Percentiles rank a stretch among this genome's conserved stretches.
Conservation (phyloP, 768 basidiomycete genomes). For the Pholiota microspora region DNA sequence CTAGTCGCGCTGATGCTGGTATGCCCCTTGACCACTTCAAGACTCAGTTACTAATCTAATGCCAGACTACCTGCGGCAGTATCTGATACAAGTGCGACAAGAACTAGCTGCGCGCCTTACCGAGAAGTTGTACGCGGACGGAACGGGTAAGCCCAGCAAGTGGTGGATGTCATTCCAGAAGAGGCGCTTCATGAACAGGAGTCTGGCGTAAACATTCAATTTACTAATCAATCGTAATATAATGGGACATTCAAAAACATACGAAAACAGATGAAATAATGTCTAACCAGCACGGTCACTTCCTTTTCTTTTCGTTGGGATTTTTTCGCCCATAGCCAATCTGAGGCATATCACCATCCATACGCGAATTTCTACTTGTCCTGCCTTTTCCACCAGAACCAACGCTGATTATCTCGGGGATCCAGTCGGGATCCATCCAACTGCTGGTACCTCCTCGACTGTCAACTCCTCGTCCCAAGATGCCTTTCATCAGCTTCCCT, state of each 20-base stretch:
- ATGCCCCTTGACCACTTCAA: constrained; percentile 7
- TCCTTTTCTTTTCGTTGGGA: constrained; percentile 75
- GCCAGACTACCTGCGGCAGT: constrained; percentile 84
- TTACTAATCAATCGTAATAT: constrained; percentile 20
- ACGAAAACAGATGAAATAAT: not conserved
- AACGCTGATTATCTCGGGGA: constrained; percentile 73
- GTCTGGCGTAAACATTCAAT: constrained; percentile 58
- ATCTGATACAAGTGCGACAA: constrained; percentile 90
- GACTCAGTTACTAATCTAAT: constrained; percentile 10
- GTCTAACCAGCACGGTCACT: not conserved
- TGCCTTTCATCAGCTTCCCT: constrained; percentile 64
- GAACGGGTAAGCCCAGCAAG: constrained; percentile 93
- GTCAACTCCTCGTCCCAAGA: constrained; percentile 45
- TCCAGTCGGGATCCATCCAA: constrained; percentile 97
- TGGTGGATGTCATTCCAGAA: constrained; percentile 99
- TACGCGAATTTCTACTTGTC: constrained; percentile 43
- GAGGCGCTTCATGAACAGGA: constrained; percentile 93
- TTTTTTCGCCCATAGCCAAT: constrained; percentile 89
- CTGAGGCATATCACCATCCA: constrained; percentile 71
- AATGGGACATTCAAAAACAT: constrained; percentile 15
- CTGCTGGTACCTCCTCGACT: constrained; percentile 58
- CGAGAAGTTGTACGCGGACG: constrained; percentile 89
- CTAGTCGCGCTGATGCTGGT: constrained; percentile 81
- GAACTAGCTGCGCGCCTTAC: constrained; percentile 86
- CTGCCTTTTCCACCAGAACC: constrained; percentile 73